Percentiles rank a stretch among this genome's conserved stretches.
These are phyloP conservation scores for Arthrobotrys megalospora DNA, from an alignment of 2,329 filamentous ascomycete species.

Conservation along the genomic window DNA sequence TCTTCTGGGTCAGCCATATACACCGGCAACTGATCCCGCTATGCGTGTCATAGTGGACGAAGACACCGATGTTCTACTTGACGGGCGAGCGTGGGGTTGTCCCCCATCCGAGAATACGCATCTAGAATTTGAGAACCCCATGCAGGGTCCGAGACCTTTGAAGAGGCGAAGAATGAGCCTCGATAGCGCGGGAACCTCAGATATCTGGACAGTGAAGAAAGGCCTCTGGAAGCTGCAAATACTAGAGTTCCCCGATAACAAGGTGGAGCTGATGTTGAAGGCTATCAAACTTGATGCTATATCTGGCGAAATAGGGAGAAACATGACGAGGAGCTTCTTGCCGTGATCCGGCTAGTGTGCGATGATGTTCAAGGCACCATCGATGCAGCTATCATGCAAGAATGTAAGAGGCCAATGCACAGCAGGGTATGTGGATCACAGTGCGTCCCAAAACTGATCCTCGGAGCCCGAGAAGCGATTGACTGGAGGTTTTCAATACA, in stretches of 20 bases:
- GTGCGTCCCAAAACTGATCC: constrained; percentile 2
- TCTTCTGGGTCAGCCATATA: constrained; percentile 47
- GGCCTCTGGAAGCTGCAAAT: constrained; percentile 58
- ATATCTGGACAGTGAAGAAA: constrained; percentile 54
- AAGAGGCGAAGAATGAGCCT: constrained; percentile 56
- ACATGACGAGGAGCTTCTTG: constrained; percentile 52
- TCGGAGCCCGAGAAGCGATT: constrained; percentile 45
- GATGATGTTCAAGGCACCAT: constrained; percentile 41
- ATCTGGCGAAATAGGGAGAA: constrained; percentile 53
- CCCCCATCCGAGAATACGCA: constrained; percentile 44
- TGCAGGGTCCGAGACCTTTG: constrained; percentile 49
- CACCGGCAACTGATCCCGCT: constrained; percentile 27
- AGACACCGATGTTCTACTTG: constrained; percentile 50
- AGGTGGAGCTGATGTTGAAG: constrained; percentile 54
- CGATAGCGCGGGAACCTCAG: constrained; percentile 33
- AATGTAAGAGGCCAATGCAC: constrained; percentile 38
- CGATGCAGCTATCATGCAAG: constrained; percentile 56
- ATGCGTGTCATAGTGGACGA: constrained; percentile 56
- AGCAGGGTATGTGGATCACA: constrained; percentile 25
- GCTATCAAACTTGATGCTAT: constrained; percentile 53
- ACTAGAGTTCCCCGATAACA: constrained; percentile 57
- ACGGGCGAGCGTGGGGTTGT: constrained; percentile 45
- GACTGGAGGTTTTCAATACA: constrained; percentile 8
- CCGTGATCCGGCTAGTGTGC: constrained; percentile 57
- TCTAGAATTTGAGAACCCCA: constrained; percentile 58